Evolutionary conservation across 129 eudicot genomes (phyloP).

Genomic region (Lonicera japonica): DNA sequence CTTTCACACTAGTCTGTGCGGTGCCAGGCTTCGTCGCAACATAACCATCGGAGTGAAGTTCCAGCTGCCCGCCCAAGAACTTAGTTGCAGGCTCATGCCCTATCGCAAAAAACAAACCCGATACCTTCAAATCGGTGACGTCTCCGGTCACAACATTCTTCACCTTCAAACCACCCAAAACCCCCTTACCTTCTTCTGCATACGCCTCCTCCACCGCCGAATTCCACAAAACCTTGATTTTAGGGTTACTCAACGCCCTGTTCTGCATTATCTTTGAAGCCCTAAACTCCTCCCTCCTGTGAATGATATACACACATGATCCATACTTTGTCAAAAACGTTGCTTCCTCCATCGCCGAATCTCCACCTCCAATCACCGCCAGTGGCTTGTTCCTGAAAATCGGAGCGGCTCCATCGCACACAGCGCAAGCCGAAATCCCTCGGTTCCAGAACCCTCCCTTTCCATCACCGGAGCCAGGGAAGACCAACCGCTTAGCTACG

Average conservation of each 20-base stretch:
- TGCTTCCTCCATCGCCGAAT: slow-evolving; percentile 98
- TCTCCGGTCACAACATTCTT: slow-evolving; percentile 71
- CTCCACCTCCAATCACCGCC: slow-evolving; percentile 95
- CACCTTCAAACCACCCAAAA: slow-evolving; percentile 75
- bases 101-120: slow-evolving; percentile 89
- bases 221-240: slow-evolving; percentile 88
- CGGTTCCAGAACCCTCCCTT: slow-evolving; percentile 70
- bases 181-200: slow-evolving; percentile 47
- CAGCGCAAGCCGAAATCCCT: slow-evolving; percentile 95
- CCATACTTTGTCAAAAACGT: slow-evolving; percentile 78
- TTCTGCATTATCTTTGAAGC: slow-evolving; percentile 91
- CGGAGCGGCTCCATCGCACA: slow-evolving; percentile 93
- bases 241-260: slow-evolving; percentile 60
- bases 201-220: slow-evolving; percentile 75
- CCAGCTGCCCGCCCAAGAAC: slow-evolving; percentile 81
- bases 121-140: slow-evolving; percentile 55
- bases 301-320: slow-evolving; percentile 80
- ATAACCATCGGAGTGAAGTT: slow-evolving; percentile 81
- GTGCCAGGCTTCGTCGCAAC: slow-evolving; percentile 83
- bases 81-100: slow-evolving; percentile 98
- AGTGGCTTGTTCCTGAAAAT: slow-evolving; percentile 65
- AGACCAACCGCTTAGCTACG: slow-evolving; percentile 55
- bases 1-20: slow-evolving; percentile 70
- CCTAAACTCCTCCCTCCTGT: slow-evolving; percentile 72
- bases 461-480: slow-evolving; percentile 64